Evolutionary conservation across 2,329 filamentous ascomycete genomes (phyloP), one percentile per base, ranked within the genome.

Genomic region (Cladosporium sp.): DNA sequence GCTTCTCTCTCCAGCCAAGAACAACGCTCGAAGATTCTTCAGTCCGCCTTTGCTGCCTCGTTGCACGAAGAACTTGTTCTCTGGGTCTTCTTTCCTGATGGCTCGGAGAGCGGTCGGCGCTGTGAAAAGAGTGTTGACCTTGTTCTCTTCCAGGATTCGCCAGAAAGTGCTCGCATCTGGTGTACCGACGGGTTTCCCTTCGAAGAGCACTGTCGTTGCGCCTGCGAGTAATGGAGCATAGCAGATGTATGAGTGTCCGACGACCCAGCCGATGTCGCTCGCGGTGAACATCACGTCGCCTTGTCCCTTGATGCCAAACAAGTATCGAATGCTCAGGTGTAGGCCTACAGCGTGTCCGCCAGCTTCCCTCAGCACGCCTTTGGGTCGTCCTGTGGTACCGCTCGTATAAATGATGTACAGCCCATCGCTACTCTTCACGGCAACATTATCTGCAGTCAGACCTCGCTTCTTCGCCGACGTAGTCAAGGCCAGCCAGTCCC

Each of bases 391-490:
- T 0, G 90, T 95, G 0, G 91, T 95, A 12, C 90, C 83, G 51
- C 86, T 90, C 0, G 91, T 96, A 70, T 96, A 93, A 58, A 96
- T 95, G 64, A 95, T 89, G 72, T 97, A 96, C n/a, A 96, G 75
- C 1, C 83, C 83, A 64, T 96, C 91, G 7, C 82, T 86, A 53
- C 89, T 90, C 61, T 82, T 85, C 1, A 96, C 85, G 0, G 91
- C 85, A 12, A 96, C 91, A 58, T 89, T 88, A 6, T 80, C 86
- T 0, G 89, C 89, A 67, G 81, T 86, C 35, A 91, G 65, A 0
- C 84, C 84, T 60, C 90, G 79, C 40, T 83, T 83, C 44, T 76
- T 81, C 3, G 87, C 90, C 64, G 86, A 90, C 65, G 86, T 84
- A 4, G 90, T 84, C 17, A 95, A 76, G 58, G 83, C 78, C 68